A percentile compares a stretch with the other conserved stretches of the same genome.
phyloP scores from a whole-genome alignment of 1,284 basidiomycete genomes.

The Melampsora occidentalis region DNA sequence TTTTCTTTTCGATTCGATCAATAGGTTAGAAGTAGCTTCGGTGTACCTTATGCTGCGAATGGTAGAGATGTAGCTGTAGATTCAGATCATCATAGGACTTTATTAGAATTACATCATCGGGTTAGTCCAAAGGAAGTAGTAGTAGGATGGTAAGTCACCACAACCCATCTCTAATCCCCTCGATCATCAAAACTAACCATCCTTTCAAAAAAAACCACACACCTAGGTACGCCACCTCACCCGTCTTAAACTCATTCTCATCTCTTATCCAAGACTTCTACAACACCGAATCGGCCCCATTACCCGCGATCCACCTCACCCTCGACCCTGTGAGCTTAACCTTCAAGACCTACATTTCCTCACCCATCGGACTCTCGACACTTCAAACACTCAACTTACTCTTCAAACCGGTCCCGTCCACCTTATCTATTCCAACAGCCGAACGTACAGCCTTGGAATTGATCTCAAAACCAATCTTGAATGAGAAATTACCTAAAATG shows the following conservation, averaged over 20 bases:
- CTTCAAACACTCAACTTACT: conserved; percentile 49
- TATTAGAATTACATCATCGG: conserved; percentile 84
- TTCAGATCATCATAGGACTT: conserved; percentile 89
- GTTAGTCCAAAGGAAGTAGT: conserved; percentile 81
- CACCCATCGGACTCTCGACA: conserved; percentile 53
- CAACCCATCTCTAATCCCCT: not conserved
- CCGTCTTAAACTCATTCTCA: conserved; percentile 88
- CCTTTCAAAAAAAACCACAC: too few relatives aligned
- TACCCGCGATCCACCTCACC: conserved; percentile 87
- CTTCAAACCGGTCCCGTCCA: conserved; percentile 58
- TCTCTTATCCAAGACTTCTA: conserved; percentile 99
- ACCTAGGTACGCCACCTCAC: conserved; percentile 80
- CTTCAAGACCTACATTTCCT: conserved; percentile 74
- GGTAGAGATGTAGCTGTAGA: conserved; percentile 74
- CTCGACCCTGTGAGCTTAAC: conserved; percentile 81
- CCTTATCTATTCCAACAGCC: conserved; percentile 65
- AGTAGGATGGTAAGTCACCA: conserved; percentile 72
- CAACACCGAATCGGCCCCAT: conserved; percentile 80
- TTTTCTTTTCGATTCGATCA: conserved; percentile 8
- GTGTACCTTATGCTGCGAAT: conserved; percentile 41
- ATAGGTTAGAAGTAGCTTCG: conserved; percentile 41
- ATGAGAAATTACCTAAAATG: not conserved
- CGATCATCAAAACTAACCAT: not conserved
- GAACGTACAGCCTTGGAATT: conserved; percentile 62
- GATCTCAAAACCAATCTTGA: conserved; percentile 73